Evolutionary conservation across 2,329 filamentous ascomycete genomes (phyloP).

Genomic region (Clarireedia hainanense): DNA sequence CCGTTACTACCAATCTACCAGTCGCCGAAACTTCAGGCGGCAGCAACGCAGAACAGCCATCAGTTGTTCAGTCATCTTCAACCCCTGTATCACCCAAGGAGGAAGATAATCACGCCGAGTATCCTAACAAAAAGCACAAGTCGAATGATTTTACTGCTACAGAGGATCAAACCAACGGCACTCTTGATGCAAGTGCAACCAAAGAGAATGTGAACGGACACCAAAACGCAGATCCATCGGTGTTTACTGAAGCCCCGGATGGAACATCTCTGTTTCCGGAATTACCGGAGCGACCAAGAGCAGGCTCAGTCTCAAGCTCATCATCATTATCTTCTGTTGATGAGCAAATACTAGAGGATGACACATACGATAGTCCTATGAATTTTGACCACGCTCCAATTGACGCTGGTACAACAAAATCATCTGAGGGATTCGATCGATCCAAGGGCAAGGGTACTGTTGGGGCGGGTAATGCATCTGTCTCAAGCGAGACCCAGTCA

Average conservation of each 20-base stretch:
- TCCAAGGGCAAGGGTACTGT: constrained; percentile 6
- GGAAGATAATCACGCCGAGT: constrained; percentile 11
- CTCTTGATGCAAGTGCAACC: constrained; percentile 3
- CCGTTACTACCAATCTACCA: not conserved
- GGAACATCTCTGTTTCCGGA: constrained; percentile 3
- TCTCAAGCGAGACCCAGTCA: constrained; percentile 22
- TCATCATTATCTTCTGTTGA: constrained; percentile 33
- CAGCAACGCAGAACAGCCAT: not conserved
- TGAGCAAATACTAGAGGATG: constrained; percentile 21
- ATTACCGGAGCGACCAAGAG: constrained; percentile 12
- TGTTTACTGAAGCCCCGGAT: not conserved
- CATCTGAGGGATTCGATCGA: not conserved
- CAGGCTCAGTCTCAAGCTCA: constrained; percentile 26
- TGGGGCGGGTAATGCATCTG: constrained; percentile 15
- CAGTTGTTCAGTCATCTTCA: constrained; percentile 5
- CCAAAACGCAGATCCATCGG: constrained; percentile 4
- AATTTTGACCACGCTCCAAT: constrained; percentile 8
- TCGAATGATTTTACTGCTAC: constrained; percentile 16
- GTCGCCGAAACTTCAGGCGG: not conserved
- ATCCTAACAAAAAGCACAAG: constrained; percentile 24
- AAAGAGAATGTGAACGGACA: not conserved
- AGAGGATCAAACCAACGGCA: constrained; percentile 16
- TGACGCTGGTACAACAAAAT: constrained; percentile 6
- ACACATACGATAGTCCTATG: constrained; percentile 6
- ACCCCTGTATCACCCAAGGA: constrained; percentile 14